Conservation (phyloP, 495 filamentous ascomycete species). For the Neurospora tetraspora region DNA sequence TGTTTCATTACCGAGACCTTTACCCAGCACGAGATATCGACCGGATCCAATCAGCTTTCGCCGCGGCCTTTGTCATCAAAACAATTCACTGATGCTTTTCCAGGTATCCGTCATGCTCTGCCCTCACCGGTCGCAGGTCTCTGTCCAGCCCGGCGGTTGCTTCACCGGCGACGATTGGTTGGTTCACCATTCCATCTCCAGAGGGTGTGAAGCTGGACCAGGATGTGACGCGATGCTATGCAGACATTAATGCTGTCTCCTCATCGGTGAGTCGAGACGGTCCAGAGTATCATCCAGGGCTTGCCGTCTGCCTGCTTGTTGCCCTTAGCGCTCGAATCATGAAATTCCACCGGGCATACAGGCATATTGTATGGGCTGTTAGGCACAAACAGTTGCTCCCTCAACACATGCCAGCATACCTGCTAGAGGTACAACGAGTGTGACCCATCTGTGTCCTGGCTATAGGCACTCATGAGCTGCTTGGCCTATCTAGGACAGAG, state of each 20-base stretch:
- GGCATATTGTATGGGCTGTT: background rate
- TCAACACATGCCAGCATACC: background rate
- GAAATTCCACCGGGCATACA: background rate
- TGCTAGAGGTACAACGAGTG: background rate
- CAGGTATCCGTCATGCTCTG: slow-evolving; percentile 1
- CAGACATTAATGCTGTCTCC: background rate
- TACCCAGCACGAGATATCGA: background rate
- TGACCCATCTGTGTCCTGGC: background rate
- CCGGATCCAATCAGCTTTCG: background rate
- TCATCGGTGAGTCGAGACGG: background rate
- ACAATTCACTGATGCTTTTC: background rate
- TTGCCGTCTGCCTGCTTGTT: background rate
- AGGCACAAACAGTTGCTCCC: background rate
- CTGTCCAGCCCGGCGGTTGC: slow-evolving; percentile 1
- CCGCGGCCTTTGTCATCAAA: too few relatives aligned
- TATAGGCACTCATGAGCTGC: background rate
- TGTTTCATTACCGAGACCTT: background rate
- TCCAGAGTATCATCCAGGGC: background rate
- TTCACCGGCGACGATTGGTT: slow-evolving; percentile 15
- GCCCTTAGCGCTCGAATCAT: background rate
- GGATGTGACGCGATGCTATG: slow-evolving; percentile 8
- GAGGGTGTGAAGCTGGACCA: slow-evolving; percentile 16
- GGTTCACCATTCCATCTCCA: slow-evolving; percentile 7
- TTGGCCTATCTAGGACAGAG: background rate
- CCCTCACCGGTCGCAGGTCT: slow-evolving; percentile 16